Evolutionary conservation across 1,284 basidiomycete genomes (phyloP), one percentile per base, ranked within the genome.

Genomic region (Sporisorium reilianum): DNA sequence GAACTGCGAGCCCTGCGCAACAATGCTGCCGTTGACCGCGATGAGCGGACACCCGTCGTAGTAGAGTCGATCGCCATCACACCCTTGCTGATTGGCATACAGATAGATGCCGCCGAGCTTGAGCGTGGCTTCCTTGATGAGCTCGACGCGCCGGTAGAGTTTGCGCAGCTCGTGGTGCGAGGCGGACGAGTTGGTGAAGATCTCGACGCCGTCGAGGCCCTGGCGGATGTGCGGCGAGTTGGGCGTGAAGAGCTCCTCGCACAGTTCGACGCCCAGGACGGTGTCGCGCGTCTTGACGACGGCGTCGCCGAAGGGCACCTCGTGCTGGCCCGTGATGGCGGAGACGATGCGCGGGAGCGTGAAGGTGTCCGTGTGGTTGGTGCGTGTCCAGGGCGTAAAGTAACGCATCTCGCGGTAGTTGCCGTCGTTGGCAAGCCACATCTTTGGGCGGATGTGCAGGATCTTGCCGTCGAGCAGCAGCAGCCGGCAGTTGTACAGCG

Each of bases 371-470:
- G 90, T 91, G 84, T 94, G 89, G 26, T 91, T 89, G 79, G 93
- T 91, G 83, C 95, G 95, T 84, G 88, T 87, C 96, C 97, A 99
- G 0, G 96, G 95, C 1, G 96, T 95, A 80, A 99, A 99, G 86
- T 94, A 96, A 36, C 97, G 88, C 79, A 98, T 88, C 86, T 99
- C 96, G 48, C 96, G 91, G 85, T 99, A 99, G 85, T 99, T 98
- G 11, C 96, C 96, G 80, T 98, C 95, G 82, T 99, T 99, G 3
- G 96, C 96, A 65, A 99, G 88, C 96, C 96, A 99, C 94, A 99
- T 95, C 87, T 99, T 99, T 0, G 96, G 97, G 12, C 97, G 90
- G 77, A 99, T 97, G 77, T 97, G 89, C 1, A 97, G 85, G 73
- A 99, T 94, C 86, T 93, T 89, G 50, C 90, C 88, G 85, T 96